Evolutionary conservation across 2,329 filamentous ascomycete species (phyloP).

Genomic region (Akanthomyces uredinophilus): DNA sequence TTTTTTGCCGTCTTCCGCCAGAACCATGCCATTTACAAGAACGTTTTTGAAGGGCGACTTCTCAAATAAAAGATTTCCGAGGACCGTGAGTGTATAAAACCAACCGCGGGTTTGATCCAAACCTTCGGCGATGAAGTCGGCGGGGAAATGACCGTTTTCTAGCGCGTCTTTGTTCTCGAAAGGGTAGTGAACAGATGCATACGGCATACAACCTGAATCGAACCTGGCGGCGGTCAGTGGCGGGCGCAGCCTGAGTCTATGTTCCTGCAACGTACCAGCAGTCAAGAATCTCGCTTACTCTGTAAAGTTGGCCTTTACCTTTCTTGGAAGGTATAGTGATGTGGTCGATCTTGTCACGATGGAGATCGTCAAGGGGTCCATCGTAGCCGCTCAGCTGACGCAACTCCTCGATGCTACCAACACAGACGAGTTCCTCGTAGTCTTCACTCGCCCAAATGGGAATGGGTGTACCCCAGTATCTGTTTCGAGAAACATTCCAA

Average conservation of each 20-base stretch:
- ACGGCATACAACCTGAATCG: constrained; percentile 77
- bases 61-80: constrained; percentile 23
- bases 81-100: constrained; percentile 25
- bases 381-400: constrained; percentile 78
- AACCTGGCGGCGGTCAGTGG: constrained; percentile 40
- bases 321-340: constrained; percentile 89
- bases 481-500: constrained; percentile 23
- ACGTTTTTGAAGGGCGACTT: constrained; percentile 25
- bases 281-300: constrained; percentile 86
- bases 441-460: constrained; percentile 91
- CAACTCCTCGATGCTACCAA: constrained; percentile 80
- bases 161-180: constrained; percentile 23
- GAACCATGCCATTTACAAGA: constrained; percentile 25
- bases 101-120: constrained; percentile 26
- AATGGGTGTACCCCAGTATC: constrained; percentile 93
- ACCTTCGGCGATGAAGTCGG: constrained; percentile 25
- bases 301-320: constrained; percentile 75
- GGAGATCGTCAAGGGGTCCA: constrained; percentile 77
- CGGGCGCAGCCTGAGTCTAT: no score
- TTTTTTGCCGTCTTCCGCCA: constrained; percentile 26
- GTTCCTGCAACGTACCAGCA: constrained; percentile 57
- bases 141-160: constrained; percentile 21
- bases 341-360: constrained; percentile 86
- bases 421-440: constrained; percentile 75
- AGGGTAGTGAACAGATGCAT: constrained; percentile 23